Base-by-base conservation (phyloP, 2,329 filamentous ascomycete species). In the Colletotrichum sp. region DNA sequence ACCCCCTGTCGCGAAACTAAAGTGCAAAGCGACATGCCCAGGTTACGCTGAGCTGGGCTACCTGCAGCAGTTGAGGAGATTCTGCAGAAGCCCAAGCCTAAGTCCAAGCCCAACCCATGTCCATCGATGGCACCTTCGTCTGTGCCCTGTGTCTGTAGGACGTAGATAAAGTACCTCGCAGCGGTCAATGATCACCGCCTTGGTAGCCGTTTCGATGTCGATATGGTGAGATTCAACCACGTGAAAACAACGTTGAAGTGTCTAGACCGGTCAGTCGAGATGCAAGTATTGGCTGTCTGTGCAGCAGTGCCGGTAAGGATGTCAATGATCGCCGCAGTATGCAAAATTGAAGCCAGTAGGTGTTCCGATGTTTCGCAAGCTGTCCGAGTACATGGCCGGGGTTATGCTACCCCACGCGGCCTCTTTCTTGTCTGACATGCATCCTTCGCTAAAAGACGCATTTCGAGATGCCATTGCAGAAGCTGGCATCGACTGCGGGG, bases 311-410 rank as follows among this genome's bases (percentile, higher is more conserved):
- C 21, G 32, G 49, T 28, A 15, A 16, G 55, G 32, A 21, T 18
- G 49, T 59, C 44, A 64, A 34, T 52, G 32, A 39, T 65, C 59
- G 32, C 30, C 24, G 59, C 44, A 60, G 30, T 74, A 39, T 64
- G 75, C 75, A 49, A 76, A 76, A 36, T 71, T 63, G 39, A 75
- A 76, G n/a, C 75, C 75, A 10, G 39, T 44, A 8, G 60, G 65
- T 36, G 34, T 67, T 13, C 60, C 63, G 24, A 28, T 28, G 10
- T 57, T 49, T 36, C 10, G 63, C 8, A 59, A 13, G 63, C 10
- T 18, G 12, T 76, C 59, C 13, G 57, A 12, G 24, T 76, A 76
- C 30, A 49, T 63, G 24, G 75, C 75, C 34, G 71, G 44, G 30
- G 52, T 18, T 57, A 26, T 66, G 32, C 49, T 75, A 6, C 60